These are phyloP conservation scores for Trichosporon faecale DNA, from an alignment of 1,284 basidiomycete genomes.

Conservation along the genomic window DNA sequence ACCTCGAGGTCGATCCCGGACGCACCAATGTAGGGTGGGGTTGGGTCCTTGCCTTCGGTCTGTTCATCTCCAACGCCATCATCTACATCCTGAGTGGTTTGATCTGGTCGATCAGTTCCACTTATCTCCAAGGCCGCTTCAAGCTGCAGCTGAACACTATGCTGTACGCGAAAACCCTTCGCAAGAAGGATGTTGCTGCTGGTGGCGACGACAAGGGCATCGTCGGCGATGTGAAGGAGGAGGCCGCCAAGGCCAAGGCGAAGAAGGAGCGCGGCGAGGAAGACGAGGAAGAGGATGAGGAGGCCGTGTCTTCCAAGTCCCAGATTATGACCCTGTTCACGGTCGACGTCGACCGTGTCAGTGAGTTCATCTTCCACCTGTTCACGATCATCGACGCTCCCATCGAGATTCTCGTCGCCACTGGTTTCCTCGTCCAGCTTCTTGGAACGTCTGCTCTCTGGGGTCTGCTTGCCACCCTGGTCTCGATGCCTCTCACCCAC, in stretches of 20 bases:
- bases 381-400: constrained; percentile 65
- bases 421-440: constrained; percentile 73
- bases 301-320: constrained; percentile 80
- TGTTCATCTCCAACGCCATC: constrained; percentile 65
- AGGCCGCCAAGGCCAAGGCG: constrained; percentile 42
- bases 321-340: constrained; percentile 72
- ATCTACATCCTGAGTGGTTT: constrained; percentile 55
- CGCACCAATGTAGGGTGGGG: constrained; percentile 54
- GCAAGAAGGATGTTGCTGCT: constrained; percentile 74
- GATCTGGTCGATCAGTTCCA: constrained; percentile 48
- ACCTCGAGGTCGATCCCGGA: constrained; percentile 63
- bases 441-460: constrained; percentile 68
- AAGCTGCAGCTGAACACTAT: constrained; percentile 79
- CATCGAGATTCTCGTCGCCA: constrained; percentile 73
- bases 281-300: constrained; percentile 61
- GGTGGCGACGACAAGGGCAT: constrained; percentile 32
- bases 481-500: constrained; percentile 85
- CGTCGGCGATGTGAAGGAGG: constrained; percentile 32
- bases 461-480: constrained; percentile 73
- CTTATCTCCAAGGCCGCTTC: constrained; percentile 56
- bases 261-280: constrained; percentile 37
- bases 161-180: constrained; percentile 82
- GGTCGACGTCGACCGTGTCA: constrained; percentile 83
- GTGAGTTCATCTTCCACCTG: constrained; percentile 73
- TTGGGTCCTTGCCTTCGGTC: constrained; percentile 56